Base-by-base conservation (phyloP, 2,329 filamentous ascomycete species). In the Lizonia empirigonia region DNA sequence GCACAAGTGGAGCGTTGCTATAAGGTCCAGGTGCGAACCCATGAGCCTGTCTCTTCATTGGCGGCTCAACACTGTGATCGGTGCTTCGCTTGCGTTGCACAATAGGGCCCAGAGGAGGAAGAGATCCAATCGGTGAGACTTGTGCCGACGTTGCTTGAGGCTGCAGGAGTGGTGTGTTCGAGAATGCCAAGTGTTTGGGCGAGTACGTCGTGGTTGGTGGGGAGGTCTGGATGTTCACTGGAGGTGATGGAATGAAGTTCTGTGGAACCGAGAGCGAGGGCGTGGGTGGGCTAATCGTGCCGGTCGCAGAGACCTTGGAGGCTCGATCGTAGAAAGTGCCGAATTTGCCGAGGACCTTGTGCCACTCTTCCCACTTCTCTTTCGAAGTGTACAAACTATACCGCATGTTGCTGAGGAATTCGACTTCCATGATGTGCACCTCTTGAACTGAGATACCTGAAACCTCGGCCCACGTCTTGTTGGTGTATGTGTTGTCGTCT, bases 351-450 rank as follows among this genome's bases (percentile, higher is more conserved):
- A 97, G 79, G 71, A 91, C 91, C 55, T 80, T 78, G 65, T 97
- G 86, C 94, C 94, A 97, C 45, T 86, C 82, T 39, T 85, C 82
- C 94, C 94, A 99, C 70, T 96, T 85, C 44, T 85, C 82, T 68
- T 91, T 87, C 3, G 92, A 95, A 3, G 90, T 91, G 69, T 93
- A 86, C 7, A 99, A 79, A 64, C 90, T 91, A 75, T 97, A 99
- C 67, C 93, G 86, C 87, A 99, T 96, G 74, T 97, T 97, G 79
- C 93, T 97, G 57, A 99, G 79, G 65, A 99, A 99, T 73, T 99
- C 94, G n/a, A 99, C 94, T 73, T 99, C 94, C 94, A 99, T 99
- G 35, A 97, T 89, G 71, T 99, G 94, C 42, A 99, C 96, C 74
- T 99, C 94, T 54, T 88, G 86, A 10, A 97, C 93, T 1, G 90